Evolutionary conservation across 1,284 basidiomycete genomes (phyloP).

Genomic region (Takashimella koratensis): DNA sequence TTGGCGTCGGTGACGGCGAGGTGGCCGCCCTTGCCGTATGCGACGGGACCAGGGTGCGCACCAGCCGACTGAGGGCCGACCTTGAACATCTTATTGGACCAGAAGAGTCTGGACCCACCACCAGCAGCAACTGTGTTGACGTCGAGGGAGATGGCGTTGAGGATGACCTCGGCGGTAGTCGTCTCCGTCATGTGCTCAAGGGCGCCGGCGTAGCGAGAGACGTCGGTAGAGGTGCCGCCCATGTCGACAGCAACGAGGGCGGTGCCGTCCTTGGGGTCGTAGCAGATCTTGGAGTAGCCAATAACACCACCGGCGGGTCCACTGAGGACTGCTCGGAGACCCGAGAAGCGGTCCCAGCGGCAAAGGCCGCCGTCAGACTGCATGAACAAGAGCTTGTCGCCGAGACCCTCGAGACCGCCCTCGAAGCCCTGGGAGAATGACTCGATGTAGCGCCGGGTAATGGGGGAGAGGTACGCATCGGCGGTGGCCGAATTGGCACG

Average conservation of each 20-base stretch:
- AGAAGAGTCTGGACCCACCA: conserved; percentile 42
- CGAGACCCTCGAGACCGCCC: conserved; percentile 38
- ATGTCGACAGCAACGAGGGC: conserved; percentile 51
- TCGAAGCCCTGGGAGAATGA: conserved; percentile 50
- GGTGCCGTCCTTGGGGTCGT: conserved; percentile 29
- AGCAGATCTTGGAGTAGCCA: conserved; percentile 48
- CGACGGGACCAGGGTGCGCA: conserved; percentile 49
- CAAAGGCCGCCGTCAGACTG: conserved; percentile 50
- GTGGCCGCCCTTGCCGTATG: conserved; percentile 43
- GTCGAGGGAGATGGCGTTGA: conserved; percentile 68
- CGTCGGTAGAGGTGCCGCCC: conserved; percentile 72
- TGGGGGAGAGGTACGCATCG: conserved; percentile 55
- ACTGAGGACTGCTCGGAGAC: conserved; percentile 36
- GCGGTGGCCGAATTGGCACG: conserved; percentile 53
- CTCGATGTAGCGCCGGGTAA: conserved; percentile 49
- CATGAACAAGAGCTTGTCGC: conserved; percentile 50
- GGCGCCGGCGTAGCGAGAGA: conserved; percentile 41
- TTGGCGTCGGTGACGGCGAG: conserved; percentile 47
- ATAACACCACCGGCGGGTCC: conserved; percentile 56
- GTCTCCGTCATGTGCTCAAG: conserved; percentile 53
- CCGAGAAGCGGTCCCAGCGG: conserved; percentile 33
- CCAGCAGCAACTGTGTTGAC: conserved; percentile 44
- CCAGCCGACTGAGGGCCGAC: conserved; percentile 47
- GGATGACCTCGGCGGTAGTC: conserved; percentile 69
- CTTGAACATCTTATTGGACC: conserved; percentile 34